Percentiles rank a stretch among this genome's conserved stretches.
Evolutionary conservation across 2,329 filamentous ascomycete species (phyloP).

Genomic region (Trichoderma asperellum): DNA sequence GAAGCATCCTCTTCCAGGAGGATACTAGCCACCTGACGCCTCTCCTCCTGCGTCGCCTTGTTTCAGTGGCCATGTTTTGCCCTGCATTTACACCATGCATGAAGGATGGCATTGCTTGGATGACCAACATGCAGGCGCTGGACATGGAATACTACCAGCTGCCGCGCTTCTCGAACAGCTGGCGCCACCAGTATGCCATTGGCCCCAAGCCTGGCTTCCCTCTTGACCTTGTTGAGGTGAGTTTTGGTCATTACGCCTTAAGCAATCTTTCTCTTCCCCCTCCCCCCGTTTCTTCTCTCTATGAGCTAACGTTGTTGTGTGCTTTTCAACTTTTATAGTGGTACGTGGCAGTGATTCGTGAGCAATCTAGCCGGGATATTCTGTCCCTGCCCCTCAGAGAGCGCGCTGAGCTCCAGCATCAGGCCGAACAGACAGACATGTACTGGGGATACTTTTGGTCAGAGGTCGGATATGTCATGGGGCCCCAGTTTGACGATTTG

Average conservation of each 20-base stretch:
- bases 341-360: constrained; percentile 60
- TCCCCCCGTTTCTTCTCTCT: neutral
- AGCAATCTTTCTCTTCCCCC: neutral
- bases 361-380: constrained; percentile 52
- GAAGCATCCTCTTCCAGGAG: constrained; percentile 46
- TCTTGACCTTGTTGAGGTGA: constrained; percentile 60
- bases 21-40: constrained; percentile 53
- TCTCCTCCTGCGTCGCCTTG: constrained; percentile 58
- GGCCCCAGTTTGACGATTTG: constrained; percentile 51
- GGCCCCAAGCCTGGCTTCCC: constrained; percentile 53
- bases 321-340: constrained; percentile 46
- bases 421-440: constrained; percentile 47
- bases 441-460: constrained; percentile 60
- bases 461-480: constrained; percentile 49
- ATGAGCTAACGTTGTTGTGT: neutral
- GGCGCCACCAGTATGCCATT: constrained; percentile 58
- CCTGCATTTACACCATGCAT: constrained; percentile 63
- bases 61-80: constrained; percentile 58
- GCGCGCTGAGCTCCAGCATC: constrained; percentile 35
- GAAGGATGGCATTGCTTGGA: constrained; percentile 61
- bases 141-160: constrained; percentile 46
- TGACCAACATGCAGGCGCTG: constrained; percentile 41
- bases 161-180: constrained; percentile 53
- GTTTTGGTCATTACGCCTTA: constrained; percentile 27
- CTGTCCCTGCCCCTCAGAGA: constrained; percentile 47